These are phyloP conservation scores for Ascoidea asiatica DNA, from an alignment of 805 yeast species.

Conservation along the genomic window DNA sequence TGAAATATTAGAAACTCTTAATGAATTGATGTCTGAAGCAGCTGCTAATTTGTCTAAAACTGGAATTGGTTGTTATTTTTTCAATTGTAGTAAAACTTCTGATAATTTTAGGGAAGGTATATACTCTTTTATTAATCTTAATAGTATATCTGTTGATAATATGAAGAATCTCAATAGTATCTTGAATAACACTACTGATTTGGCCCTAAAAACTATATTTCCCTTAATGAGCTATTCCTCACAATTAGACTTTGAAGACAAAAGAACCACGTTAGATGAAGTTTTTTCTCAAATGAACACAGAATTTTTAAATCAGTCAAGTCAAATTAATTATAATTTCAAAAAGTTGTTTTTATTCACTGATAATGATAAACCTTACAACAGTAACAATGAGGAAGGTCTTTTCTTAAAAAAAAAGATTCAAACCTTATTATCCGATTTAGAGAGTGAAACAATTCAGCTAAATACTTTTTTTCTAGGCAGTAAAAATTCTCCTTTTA, in stretches of 20 bases:
- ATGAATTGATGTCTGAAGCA: conserved; percentile 50
- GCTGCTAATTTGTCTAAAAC: conserved; percentile 54
- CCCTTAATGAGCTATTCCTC: conserved; percentile 13
- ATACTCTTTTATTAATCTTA: conserved; percentile 33
- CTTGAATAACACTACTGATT: conserved; percentile 26
- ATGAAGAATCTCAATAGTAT: conserved; percentile 43
- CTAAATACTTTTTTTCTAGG: conserved; percentile 55
- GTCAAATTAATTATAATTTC: conserved; percentile 32
- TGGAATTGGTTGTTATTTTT: conserved; percentile 62
- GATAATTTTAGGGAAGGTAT: conserved; percentile 28
- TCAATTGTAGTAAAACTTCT: conserved; percentile 29
- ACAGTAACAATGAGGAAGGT: conserved; percentile 17
- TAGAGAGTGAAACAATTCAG: conserved; percentile 35
- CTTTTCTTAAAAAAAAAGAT: conserved; percentile 28
- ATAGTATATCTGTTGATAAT: conserved; percentile 38
- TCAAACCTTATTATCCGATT: conserved; percentile 45
- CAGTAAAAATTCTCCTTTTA: conserved; percentile 22
- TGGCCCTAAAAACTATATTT: conserved; percentile 18
- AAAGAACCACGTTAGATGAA: conserved; percentile 21
- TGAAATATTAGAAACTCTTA: conserved; percentile 42
- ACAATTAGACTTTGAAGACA: conserved; percentile 13
- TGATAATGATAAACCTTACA: conserved; percentile 57
- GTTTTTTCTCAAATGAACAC: conserved; percentile 40
- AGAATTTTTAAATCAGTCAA: conserved; percentile 31
- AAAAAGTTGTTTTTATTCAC: conserved; percentile 62